Conservation (phyloP, 2,329 filamentous ascomycete genomes). For the Zasmidium citrigriseum region DNA sequence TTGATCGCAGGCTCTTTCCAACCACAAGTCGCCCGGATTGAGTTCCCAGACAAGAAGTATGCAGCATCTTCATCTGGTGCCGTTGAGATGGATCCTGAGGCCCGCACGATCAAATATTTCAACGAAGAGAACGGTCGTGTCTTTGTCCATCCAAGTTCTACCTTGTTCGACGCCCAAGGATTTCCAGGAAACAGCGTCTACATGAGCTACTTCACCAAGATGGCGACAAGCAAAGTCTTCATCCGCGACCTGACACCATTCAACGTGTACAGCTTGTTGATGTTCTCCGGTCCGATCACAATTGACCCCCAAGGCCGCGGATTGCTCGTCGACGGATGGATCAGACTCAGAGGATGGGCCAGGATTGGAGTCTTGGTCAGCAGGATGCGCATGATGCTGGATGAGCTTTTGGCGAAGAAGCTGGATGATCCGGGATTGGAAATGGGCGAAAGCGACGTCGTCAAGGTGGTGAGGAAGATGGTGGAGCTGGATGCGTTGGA, state of each 20-base stretch:
- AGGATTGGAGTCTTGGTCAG: slow-evolving; percentile 88
- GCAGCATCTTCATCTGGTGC: slow-evolving; percentile 82
- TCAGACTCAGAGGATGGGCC: slow-evolving; percentile 85
- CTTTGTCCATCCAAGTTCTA: slow-evolving; percentile 89
- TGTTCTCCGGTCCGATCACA: slow-evolving; percentile 83
- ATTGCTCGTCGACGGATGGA: slow-evolving; percentile 88
- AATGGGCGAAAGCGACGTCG: slow-evolving; percentile 60
- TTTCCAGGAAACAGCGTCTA: slow-evolving; percentile 77
- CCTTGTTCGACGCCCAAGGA: slow-evolving; percentile 77
- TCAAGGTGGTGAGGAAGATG: slow-evolving; percentile 74
- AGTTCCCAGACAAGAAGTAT: slow-evolving; percentile 95
- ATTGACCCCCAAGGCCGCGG: slow-evolving; percentile 87
- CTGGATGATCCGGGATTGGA: slow-evolving; percentile 68
- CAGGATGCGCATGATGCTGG: slow-evolving; percentile 80
- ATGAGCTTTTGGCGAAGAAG: slow-evolving; percentile 77
- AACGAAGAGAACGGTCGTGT: slow-evolving; percentile 80
- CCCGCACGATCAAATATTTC: slow-evolving; percentile 88
- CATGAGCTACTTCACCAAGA: slow-evolving; percentile 87
- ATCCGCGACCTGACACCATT: slow-evolving; percentile 90
- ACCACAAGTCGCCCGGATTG: slow-evolving; percentile 88
- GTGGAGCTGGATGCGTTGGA: slow-evolving; percentile 79
- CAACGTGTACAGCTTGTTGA: slow-evolving; percentile 81
- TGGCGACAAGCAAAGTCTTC: slow-evolving; percentile 89
- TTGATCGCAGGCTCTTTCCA: slow-evolving; percentile 54
- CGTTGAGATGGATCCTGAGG: slow-evolving; percentile 90